phyloP scores from a whole-genome alignment of 768 basidiomycete species.

The Suillus decipiens region DNA sequence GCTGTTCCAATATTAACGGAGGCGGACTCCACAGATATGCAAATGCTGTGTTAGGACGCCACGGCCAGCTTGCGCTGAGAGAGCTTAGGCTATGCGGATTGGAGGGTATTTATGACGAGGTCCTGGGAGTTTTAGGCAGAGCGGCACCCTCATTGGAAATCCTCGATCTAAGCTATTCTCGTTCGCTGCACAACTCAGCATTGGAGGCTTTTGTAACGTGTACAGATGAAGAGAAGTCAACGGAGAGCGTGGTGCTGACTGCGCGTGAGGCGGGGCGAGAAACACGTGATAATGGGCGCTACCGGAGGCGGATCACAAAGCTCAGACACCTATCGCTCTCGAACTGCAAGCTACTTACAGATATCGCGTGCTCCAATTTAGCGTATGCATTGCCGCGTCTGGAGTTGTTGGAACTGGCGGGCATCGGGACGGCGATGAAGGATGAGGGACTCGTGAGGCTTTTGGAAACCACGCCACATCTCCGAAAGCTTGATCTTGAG shows the following conservation, averaged over 20 bases:
- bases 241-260: slow-evolving; percentile 52
- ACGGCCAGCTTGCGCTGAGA: slow-evolving; percentile 54
- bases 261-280: slow-evolving; percentile 69
- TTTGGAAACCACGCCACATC: slow-evolving; percentile 64
- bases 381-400: slow-evolving; percentile 70
- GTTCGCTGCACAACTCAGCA: slow-evolving; percentile 72
- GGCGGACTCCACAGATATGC: slow-evolving; percentile 57
- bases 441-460: slow-evolving; percentile 76
- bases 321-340: slow-evolving; percentile 78
- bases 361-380: slow-evolving; percentile 72
- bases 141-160: slow-evolving; percentile 75
- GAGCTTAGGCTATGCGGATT: slow-evolving; percentile 71
- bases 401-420: slow-evolving; percentile 77
- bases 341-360: slow-evolving; percentile 68
- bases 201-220: slow-evolving; percentile 72
- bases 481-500: slow-evolving; percentile 84
- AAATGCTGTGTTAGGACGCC: slow-evolving; percentile 43
- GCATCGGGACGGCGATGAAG: slow-evolving; percentile 66
- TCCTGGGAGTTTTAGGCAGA: slow-evolving; percentile 65
- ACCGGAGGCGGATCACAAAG: slow-evolving; percentile 62
- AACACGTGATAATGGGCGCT: slow-evolving; percentile 46
- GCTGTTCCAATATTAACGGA: slow-evolving; percentile 69
- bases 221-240: slow-evolving; percentile 27
- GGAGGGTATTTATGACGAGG: slow-evolving; percentile 56
- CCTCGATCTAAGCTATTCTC: slow-evolving; percentile 76